Conservation (phyloP, 2,329 filamentous ascomycete species). For the Penicillium frequentans region DNA sequence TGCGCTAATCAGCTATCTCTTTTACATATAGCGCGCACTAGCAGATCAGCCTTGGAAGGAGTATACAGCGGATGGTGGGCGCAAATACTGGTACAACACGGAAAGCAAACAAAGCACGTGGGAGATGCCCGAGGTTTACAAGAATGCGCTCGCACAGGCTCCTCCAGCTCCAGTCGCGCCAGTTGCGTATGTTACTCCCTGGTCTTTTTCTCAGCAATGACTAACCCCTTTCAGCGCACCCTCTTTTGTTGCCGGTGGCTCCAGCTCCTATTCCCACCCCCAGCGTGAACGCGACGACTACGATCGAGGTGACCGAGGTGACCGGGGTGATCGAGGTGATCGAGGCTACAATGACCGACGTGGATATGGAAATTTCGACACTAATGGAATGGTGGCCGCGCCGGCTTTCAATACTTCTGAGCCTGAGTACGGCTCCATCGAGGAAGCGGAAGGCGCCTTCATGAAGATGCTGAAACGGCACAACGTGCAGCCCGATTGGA, state of each 20-base stretch:
- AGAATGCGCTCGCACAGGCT: conserved; percentile 66
- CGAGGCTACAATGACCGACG: conserved; percentile 45
- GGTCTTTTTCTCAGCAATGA: background rate
- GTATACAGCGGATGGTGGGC: conserved; percentile 80
- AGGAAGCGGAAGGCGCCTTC: conserved; percentile 92
- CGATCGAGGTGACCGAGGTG: conserved; percentile 40
- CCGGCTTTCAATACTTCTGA: conserved; percentile 53
- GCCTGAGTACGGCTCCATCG: conserved; percentile 73
- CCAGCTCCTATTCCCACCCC: conserved; percentile 42
- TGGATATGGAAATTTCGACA: conserved; percentile 44
- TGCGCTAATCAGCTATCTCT: conserved; percentile 12
- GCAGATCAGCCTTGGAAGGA: conserved; percentile 89
- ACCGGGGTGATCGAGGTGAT: conserved; percentile 30
- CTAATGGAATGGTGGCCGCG: conserved; percentile 42
- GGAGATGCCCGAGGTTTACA: conserved; percentile 87
- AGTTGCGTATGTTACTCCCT: conserved; percentile 44
- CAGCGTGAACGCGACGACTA: conserved; percentile 52
- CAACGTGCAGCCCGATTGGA: conserved; percentile 87
- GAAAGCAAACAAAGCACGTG: conserved; percentile 91
- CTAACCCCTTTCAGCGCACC: conserved; percentile 48
- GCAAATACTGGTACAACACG: conserved; percentile 93
- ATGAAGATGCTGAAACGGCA: conserved; percentile 82
- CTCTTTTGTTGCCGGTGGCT: conserved; percentile 62
- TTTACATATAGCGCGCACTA: conserved; percentile 65
- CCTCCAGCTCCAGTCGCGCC: conserved; percentile 44